Evolutionary conservation across 805 yeast species (phyloP).

Genomic region (Tetrapisispora fleetii): DNA sequence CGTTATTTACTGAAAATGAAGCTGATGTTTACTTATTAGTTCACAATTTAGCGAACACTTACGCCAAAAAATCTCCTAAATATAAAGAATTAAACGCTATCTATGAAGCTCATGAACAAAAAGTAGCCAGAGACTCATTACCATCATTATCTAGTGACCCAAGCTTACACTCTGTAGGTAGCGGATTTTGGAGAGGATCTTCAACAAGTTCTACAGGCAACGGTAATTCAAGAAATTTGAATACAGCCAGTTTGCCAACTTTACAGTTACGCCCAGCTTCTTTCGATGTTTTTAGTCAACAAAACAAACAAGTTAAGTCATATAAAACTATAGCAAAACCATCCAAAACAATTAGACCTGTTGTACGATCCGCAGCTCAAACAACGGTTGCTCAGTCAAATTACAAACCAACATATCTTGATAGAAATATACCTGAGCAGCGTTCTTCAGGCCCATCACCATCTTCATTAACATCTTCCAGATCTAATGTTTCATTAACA

Average conservation of each 20-base stretch:
- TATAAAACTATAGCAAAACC: not conserved
- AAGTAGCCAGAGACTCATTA: constrained; percentile 14
- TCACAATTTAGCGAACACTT: constrained; percentile 51
- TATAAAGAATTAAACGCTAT: constrained; percentile 31
- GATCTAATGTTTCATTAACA: not conserved
- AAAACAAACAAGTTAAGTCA: constrained; percentile 1
- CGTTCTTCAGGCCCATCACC: constrained; percentile 8
- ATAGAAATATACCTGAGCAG: not conserved
- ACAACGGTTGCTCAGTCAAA: not conserved
- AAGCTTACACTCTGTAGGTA: constrained; percentile 10
- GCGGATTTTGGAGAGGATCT: constrained; percentile 27
- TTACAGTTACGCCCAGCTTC: constrained; percentile 16
- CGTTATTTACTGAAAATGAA: constrained; percentile 35
- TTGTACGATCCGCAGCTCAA: not conserved
- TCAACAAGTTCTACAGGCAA: constrained; percentile 5
- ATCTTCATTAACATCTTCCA: constrained; percentile 8
- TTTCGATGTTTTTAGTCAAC: constrained; percentile 14
- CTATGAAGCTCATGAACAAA: constrained; percentile 22
- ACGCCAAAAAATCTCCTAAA: constrained; percentile 38
- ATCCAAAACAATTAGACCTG: not conserved
- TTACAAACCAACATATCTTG: constrained; percentile 1
- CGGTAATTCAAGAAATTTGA: not conserved
- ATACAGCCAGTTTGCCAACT: constrained; percentile 25
- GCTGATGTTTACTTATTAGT: constrained; percentile 50
- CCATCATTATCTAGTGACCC: constrained; percentile 20